Evolutionary conservation across 768 basidiomycete genomes (phyloP), one percentile per base, ranked within the genome.

Genomic region (Tricholoma terreum): DNA sequence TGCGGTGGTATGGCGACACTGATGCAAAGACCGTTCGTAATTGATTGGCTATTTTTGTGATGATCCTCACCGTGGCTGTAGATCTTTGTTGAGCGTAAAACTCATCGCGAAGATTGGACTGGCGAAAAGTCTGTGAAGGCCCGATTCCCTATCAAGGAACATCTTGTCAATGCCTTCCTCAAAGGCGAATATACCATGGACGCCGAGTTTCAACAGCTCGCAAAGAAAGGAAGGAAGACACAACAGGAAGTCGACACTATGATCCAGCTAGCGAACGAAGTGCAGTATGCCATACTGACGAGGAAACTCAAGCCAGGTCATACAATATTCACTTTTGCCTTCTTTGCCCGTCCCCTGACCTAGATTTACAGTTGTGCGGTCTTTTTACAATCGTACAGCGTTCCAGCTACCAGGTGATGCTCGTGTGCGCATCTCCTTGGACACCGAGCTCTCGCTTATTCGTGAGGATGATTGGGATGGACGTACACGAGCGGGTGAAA

Each of bases 391-490:
- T 68, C 90, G 97, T 40, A 98, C 97, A 12, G 97, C 97, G 1
- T 99, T 99, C 80, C 97, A 99, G 73, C 84, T 99, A 21, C 97
- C 97, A 8, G 96, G 96, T 19, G 96, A 99, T 68, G 96, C 94
- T n/a, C 86, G 93, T 52, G 97, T 99, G 35, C 94, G 97, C 51
- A 98, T 99, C 58, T 98, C 97, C 15, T 85, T 99, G 58, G 97
- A 99, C 68, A 99, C 97, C 0, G 93, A 98, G 70, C 83, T 99
- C 33, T 89, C 92, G 3, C 87, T 99, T 82, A 72, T 97, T 53
- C 84, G 97, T 59, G 97, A 99, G 73, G 97, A 98, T 67, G 92
- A 97, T 67, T 98, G 95, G 92, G 95, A 98, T 70, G 91, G 89
- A 1, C 69, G 71, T 36, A 69, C 70, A 6, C 88, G 96, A n/a